Conservation (phyloP, 345 rosid genomes). For the Rhizophora apiculata region DNA sequence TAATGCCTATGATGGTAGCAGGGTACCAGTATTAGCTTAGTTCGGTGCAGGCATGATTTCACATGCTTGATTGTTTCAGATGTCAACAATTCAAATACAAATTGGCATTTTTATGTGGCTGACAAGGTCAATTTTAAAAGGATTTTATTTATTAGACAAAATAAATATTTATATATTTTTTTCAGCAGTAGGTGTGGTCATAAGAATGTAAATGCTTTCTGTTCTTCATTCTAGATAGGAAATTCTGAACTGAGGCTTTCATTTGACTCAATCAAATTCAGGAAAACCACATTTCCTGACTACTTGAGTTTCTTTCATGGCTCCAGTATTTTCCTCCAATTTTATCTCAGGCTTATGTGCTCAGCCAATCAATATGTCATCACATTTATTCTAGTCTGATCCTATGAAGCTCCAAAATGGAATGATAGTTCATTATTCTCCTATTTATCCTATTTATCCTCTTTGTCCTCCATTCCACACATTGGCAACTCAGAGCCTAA, state of each 20-base stretch:
- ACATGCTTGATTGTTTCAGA: constrained; percentile 1
- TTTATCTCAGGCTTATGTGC: background rate
- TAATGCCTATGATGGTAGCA: background rate
- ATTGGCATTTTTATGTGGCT: too few species aligned
- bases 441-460: too few species aligned
- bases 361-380: too few species aligned
- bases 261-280: background rate
- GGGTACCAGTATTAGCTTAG: background rate
- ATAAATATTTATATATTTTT: too few species aligned
- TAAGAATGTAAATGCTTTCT: background rate
- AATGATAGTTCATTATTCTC: too few species aligned
- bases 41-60: background rate
- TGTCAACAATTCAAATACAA: background rate
- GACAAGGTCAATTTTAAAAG: too few species aligned
- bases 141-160: too few species aligned
- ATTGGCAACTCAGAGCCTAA: too few species aligned
- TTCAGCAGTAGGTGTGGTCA: background rate
- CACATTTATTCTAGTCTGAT: too few species aligned
- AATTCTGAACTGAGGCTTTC: background rate
- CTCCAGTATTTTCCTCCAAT: background rate
- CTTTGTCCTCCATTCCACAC: too few species aligned
- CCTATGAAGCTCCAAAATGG: too few species aligned
- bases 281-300: too few species aligned
- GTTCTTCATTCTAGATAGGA: background rate
- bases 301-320: background rate